Base-by-base conservation (phyloP, 1,284 basidiomycete genomes). In the Ceratobasidium sp. region DNA sequence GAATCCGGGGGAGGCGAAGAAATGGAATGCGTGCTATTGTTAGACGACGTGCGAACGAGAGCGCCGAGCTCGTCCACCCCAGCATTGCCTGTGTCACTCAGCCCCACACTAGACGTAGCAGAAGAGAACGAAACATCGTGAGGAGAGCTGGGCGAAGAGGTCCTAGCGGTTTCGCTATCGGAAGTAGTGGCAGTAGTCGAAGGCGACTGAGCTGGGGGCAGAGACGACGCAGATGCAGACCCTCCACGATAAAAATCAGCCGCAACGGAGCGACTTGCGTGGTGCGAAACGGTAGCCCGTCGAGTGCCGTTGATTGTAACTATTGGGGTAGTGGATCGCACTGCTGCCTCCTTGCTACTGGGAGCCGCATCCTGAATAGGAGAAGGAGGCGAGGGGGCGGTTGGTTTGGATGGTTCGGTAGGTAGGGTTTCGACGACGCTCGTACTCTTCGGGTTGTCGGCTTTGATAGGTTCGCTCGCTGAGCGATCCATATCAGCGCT, bases 221-320 rank as follows among this genome's bases (percentile, higher is more conserved):
- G 40, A 9, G 73, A 76, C 49, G 73, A 76, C 18, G 60, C 56
- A 7, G 73, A 76, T 23, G n/a, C 51, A 13, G 63, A 76, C 28
- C 61, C 73, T 15, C 73, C 73, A 33, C 61, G 55, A 39, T 76
- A 76, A n/a, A 76, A 76, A 56, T 76, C 63, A 10, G 61, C 73
- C 5, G 73, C 63, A 55, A 63, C 73, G 6, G 73, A 76, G 18
- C 63, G 61, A 53, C 61, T 76, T 7, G 63, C 23, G 1, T 76
- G 73, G 55, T 76, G 73, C 20, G 73, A 76, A 56, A 76, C 46
- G 1, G 73, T 76, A 39, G 73, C 53, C 15, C 73, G 73, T 10
- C 73, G 73, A 2, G 73, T 46, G 13, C 73, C 73, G 20, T 76
- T 76, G n/a, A 76, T 26, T 5, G 73, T 76, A 3, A 76, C 49